These are phyloP conservation scores for Paracamarosporium sp. DNA, from an alignment of 2,329 filamentous ascomycete genomes.

Conservation along the genomic window DNA sequence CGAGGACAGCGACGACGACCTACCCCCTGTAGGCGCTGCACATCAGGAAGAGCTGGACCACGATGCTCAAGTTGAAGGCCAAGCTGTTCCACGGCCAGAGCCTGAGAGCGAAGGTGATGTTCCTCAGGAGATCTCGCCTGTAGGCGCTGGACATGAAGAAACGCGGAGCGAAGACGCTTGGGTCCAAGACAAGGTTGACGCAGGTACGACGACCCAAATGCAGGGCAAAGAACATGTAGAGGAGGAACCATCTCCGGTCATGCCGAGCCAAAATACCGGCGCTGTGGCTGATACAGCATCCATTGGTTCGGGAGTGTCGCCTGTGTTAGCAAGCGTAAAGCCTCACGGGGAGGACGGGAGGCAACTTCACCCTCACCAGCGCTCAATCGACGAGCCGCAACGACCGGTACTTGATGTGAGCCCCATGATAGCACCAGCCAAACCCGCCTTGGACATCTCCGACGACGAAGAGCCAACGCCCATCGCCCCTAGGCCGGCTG, in stretches of 20 bases:
- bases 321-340: constrained; percentile 18
- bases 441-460: constrained; percentile 9
- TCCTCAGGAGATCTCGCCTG: no score
- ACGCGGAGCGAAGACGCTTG: no score
- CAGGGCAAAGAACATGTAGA: no score
- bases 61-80: background rate
- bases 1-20: background rate
- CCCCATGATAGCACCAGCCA: constrained; percentile 27
- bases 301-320: constrained; percentile 12
- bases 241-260: no score
- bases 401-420: constrained; percentile 26
- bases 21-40: background rate
- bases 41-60: background rate
- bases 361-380: constrained; percentile 2
- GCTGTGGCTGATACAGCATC: background rate
- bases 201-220: no score
- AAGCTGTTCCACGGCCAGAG: background rate
- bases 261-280: background rate
- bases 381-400: constrained; percentile 10
- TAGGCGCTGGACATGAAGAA: no score
- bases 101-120: constrained; percentile 25
- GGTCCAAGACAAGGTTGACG: no score
- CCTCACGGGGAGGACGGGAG: constrained; percentile 21
- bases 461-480: constrained; percentile 10
- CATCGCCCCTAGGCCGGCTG: background rate